A percentile compares a stretch with the other conserved stretches of the same genome.
phyloP scores from a whole-genome alignment of 768 basidiomycete genomes.

The Mycena metata region DNA sequence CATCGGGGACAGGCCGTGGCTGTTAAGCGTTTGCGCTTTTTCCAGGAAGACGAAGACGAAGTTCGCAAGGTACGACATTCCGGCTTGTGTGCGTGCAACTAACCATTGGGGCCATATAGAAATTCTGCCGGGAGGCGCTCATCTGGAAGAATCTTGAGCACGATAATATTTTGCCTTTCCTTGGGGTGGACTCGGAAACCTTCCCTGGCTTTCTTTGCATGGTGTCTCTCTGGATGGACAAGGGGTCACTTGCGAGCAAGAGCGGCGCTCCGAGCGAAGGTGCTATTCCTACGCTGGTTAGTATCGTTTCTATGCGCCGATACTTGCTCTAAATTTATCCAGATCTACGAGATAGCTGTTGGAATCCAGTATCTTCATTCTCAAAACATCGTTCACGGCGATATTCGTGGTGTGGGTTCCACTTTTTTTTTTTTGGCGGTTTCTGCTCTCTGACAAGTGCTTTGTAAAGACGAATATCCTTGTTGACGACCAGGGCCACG shows the following conservation, averaged over 20 bases:
- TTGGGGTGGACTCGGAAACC: constrained; percentile 35
- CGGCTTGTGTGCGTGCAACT: no score
- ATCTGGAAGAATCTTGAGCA: constrained; percentile 41
- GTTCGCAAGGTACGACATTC: constrained; percentile 8
- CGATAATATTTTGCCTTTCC: constrained; percentile 40
- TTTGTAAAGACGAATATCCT: constrained; percentile 40
- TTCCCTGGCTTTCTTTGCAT: constrained; percentile 39
- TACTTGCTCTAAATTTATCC: no score
- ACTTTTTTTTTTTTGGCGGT: background rate
- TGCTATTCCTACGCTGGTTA: constrained; percentile 8
- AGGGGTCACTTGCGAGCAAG: constrained; percentile 25
- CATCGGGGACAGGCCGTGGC: constrained; percentile 8
- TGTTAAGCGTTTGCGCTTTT: constrained; percentile 24
- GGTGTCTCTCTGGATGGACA: constrained; percentile 43
- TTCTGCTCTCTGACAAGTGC: background rate
- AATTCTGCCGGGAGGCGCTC: constrained; percentile 39
- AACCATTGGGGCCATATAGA: constrained; percentile 13
- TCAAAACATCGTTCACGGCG: constrained; percentile 41
- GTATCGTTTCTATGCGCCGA: no score
- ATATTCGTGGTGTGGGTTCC: constrained; percentile 43
- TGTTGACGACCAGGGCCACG: constrained; percentile 28
- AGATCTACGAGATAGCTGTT: constrained; percentile 52
- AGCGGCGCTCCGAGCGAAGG: constrained; percentile 12
- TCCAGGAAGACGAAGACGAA: constrained; percentile 7
- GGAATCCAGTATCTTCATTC: constrained; percentile 52